phyloP scores from a whole-genome alignment of 2,329 filamentous ascomycete species.

The Botrytis deweyae region DNA sequence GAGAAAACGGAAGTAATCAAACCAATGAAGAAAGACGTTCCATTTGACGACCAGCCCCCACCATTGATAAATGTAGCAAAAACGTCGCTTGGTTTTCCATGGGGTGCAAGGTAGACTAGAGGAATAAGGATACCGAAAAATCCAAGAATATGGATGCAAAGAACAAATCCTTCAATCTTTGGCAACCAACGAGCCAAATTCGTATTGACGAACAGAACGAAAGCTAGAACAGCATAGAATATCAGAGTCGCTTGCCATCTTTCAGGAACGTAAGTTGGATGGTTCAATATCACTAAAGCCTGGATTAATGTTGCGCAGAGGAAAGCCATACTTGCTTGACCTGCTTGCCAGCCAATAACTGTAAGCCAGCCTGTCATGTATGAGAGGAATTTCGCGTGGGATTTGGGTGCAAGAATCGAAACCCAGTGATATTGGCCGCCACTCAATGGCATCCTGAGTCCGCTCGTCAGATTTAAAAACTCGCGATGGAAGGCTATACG shows the following conservation, averaged over 20 bases:
- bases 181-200: conserved; percentile 42
- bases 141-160: conserved; percentile 46
- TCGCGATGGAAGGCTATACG: conserved; percentile 19
- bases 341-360: conserved; percentile 47
- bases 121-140: conserved; percentile 46
- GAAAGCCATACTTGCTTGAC: conserved; percentile 43
- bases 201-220: conserved; percentile 47
- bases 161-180: conserved; percentile 45
- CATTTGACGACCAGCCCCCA: conserved; percentile 36
- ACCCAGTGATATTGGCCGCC: conserved; percentile 61
- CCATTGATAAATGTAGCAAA: conserved; percentile 39
- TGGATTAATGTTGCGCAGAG: conserved; percentile 47
- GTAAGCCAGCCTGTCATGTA: conserved; percentile 52
- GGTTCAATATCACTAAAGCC: conserved; percentile 41
- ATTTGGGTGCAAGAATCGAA: conserved; percentile 49
- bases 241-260: conserved; percentile 46
- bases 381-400: conserved; percentile 52
- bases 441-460: conserved; percentile 49
- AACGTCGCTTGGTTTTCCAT: conserved; percentile 28
- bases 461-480: background rate
- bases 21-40: conserved; percentile 41
- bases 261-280: conserved; percentile 40
- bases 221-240: conserved; percentile 43
- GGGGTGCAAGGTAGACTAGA: conserved; percentile 38
- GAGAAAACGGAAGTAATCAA: conserved; percentile 27